phyloP scores from a whole-genome alignment of 805 yeast species.

The Cephaloascus albidus region DNA sequence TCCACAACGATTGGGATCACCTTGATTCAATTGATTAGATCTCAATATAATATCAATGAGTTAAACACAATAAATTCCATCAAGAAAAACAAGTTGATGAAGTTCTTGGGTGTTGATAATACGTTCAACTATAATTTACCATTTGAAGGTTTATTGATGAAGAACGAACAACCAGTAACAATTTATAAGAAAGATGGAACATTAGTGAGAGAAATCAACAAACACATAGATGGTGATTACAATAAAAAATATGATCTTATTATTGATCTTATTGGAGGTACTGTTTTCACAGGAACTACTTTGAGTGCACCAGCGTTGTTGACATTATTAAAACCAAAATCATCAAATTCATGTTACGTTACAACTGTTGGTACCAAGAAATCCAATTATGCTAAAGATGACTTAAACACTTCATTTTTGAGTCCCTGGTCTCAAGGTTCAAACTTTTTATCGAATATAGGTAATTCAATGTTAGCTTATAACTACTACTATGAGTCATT shows the following conservation, averaged over 20 bases:
- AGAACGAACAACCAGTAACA: not conserved
- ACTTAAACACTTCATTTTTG: not conserved
- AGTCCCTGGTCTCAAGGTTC: not conserved
- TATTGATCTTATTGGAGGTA: not conserved
- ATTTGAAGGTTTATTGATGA: not conserved
- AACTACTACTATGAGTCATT: not conserved
- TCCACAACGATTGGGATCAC: conserved; percentile 29
- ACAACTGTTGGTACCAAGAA: conserved; percentile 16
- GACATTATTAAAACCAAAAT: conserved; percentile 18
- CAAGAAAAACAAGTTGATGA: not conserved
- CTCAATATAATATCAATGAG: not conserved
- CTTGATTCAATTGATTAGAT: conserved; percentile 18
- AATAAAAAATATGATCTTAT: not conserved
- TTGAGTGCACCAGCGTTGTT: not conserved
- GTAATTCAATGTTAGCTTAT: not conserved
- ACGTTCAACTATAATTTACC: not conserved
- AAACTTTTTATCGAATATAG: not conserved
- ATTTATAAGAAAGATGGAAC: not conserved
- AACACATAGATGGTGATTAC: not conserved
- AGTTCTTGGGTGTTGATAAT: not conserved
- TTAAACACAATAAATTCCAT: not conserved
- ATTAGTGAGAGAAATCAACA: not conserved
- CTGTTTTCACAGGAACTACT: not conserved
- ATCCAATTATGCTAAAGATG: conserved; percentile 13
- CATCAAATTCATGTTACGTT: conserved; percentile 2